These are phyloP conservation scores for Mycena kentingensis DNA, from an alignment of 768 basidiomycete genomes.

Conservation along the genomic window DNA sequence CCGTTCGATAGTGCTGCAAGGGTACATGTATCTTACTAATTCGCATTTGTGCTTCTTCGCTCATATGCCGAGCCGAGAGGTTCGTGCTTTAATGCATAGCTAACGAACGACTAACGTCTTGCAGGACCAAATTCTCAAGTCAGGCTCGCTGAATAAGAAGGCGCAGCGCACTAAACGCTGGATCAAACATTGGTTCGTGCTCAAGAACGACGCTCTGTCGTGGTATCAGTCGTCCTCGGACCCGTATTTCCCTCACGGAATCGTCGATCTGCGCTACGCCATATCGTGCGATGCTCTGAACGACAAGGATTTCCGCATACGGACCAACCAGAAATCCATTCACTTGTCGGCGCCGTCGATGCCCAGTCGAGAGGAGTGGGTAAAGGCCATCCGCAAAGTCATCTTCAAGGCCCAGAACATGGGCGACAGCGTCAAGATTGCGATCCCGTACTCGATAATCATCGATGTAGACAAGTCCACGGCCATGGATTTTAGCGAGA, in stretches of 20 bases:
- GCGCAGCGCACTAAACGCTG: constrained; percentile 87
- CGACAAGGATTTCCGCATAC: constrained; percentile 78
- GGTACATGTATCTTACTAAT: constrained; percentile 96
- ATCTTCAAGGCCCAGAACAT: constrained; percentile 96
- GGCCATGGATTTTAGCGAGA: constrained; percentile 94
- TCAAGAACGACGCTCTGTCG: constrained; percentile 93
- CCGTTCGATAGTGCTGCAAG: constrained; percentile 74
- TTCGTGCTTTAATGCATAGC: constrained; percentile 34
- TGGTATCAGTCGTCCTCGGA: constrained; percentile 97
- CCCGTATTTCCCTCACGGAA: constrained; percentile 96
- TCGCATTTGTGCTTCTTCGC: constrained; percentile 96
- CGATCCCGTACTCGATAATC: constrained; percentile 89
- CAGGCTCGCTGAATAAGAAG: constrained; percentile 86
- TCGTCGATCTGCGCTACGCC: constrained; percentile 92
- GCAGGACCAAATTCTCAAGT: constrained; percentile 91
- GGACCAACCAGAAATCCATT: constrained; percentile 80
- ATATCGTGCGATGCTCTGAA: constrained; percentile 81
- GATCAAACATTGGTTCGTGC: constrained; percentile 94
- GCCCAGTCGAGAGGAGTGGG: constrained; percentile 91
- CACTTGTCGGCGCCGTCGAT: constrained; percentile 75
- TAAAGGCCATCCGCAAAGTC: constrained; percentile 90
- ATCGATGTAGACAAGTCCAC: constrained; percentile 86
- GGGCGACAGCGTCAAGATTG: constrained; percentile 97
- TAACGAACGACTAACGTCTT: constrained; percentile 10
- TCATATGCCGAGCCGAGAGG: constrained; percentile 89